Conservation (phyloP, 768 basidiomycete genomes). For the Cyclocybe aegerita region DNA sequence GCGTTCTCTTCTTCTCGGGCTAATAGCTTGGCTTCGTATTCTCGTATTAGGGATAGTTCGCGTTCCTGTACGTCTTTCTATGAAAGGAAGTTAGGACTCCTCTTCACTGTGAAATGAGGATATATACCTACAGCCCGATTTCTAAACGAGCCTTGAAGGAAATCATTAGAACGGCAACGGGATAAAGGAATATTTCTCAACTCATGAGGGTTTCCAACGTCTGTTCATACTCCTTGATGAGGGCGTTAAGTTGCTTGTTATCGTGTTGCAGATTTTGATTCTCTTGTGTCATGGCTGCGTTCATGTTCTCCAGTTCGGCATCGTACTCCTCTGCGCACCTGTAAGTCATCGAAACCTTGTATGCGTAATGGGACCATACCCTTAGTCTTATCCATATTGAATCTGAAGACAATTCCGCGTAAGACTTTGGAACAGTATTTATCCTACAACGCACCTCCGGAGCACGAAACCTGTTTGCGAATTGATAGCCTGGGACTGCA, state of each 20-base stretch:
- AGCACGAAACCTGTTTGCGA: conserved; percentile 91
- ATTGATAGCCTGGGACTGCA: conserved; percentile 82
- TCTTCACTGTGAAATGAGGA: background rate
- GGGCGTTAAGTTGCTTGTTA: conserved; percentile 88
- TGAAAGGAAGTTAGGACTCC: conserved; percentile 8
- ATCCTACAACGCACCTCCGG: conserved; percentile 52
- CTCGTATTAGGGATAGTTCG: conserved; percentile 84
- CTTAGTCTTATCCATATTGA: conserved; percentile 86
- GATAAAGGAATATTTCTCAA: conserved; percentile 21
- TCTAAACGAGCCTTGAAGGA: conserved; percentile 59
- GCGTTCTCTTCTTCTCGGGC: conserved; percentile 70
- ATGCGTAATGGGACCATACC: conserved; percentile 39
- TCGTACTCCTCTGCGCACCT: conserved; percentile 77
- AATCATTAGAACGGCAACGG: background rate
- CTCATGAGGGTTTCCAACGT: conserved; percentile 95
- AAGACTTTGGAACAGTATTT: background rate
- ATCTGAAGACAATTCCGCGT: conserved; percentile 40
- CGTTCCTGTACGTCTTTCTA: conserved; percentile 93
- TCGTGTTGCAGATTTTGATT: conserved; percentile 87
- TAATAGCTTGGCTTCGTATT: conserved; percentile 87
- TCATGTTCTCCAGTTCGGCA: conserved; percentile 88
- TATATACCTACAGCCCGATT: conserved; percentile 76
- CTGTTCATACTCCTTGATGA: conserved; percentile 97
- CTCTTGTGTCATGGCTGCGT: conserved; percentile 71
- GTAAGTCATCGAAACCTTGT: background rate